A percentile compares a stretch with the other conserved stretches of the same genome.
Evolutionary conservation across 345 rosid genomes (phyloP).

Genomic region (Reutealis trisperma): DNA sequence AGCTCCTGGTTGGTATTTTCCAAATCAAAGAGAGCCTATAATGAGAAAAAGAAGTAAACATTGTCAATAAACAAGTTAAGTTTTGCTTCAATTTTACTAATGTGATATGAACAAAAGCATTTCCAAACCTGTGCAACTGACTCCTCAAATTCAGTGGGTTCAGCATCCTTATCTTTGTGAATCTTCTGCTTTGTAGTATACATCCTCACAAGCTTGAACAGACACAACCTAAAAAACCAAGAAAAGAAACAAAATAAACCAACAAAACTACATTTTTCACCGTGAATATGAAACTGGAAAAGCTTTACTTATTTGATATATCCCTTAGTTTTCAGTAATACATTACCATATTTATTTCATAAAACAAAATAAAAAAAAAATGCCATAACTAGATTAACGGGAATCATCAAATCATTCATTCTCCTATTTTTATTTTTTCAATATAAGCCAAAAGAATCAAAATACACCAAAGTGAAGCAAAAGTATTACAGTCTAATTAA

Average conservation of each 20-base stretch:
- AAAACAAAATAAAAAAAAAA: neutral
- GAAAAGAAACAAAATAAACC: neutral
- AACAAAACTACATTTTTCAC: neutral
- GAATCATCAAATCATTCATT: no score
- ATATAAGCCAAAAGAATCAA: neutral
- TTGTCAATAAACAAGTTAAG: neutral
- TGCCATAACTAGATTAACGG: no score
- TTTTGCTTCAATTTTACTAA: neutral
- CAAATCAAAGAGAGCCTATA: constrained; percentile 78
- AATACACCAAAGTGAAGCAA: neutral
- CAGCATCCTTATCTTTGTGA: constrained; percentile 76
- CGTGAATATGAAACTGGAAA: neutral
- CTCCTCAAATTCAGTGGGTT: constrained; percentile 81
- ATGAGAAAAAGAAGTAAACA: neutral
- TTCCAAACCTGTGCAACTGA: constrained; percentile 69
- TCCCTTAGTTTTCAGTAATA: no score
- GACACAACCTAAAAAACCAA: neutral
- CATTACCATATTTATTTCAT: no score
- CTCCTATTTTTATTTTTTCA: no score
- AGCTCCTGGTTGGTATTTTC: constrained; percentile 75
- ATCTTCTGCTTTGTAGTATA: constrained; percentile 73
- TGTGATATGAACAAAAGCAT: neutral
- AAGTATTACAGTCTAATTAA: neutral
- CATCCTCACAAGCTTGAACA: constrained; percentile 44
- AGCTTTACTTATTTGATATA: neutral